Percentiles rank a stretch among this genome's conserved stretches.
Evolutionary conservation across 2,329 filamentous ascomycete species (phyloP).

Genomic region (Pseudohalonectria lignicola): DNA sequence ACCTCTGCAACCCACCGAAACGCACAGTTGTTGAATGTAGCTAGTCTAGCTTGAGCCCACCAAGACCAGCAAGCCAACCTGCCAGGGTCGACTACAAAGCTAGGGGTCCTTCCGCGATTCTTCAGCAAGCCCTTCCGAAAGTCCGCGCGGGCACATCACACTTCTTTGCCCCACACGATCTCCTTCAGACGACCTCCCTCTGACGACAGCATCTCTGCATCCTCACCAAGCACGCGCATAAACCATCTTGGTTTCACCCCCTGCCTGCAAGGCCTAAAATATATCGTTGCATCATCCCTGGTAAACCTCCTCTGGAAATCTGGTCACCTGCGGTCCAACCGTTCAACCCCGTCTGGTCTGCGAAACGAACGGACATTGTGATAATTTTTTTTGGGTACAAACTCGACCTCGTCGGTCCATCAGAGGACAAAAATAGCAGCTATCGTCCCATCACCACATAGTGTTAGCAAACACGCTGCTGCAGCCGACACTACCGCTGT

Average conservation of each 20-base stretch:
- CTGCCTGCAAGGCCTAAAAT: neutral
- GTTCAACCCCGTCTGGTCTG: neutral
- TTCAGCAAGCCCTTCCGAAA: neutral
- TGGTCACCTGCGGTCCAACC: neutral
- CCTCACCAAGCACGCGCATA: neutral
- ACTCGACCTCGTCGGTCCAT: neutral
- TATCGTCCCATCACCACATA: neutral
- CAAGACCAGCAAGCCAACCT: neutral
- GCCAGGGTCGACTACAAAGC: neutral
- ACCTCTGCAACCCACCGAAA: neutral
- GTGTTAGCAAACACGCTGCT: neutral
- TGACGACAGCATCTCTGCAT: neutral
- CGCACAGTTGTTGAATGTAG: no score
- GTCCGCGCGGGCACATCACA: neutral
- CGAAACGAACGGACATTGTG: neutral
- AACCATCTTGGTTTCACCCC: neutral
- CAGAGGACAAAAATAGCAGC: neutral
- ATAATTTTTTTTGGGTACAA: neutral
- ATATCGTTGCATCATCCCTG: neutral
- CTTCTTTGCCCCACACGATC: neutral
- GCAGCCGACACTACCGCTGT: no score
- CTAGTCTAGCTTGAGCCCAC: neutral
- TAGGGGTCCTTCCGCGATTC: neutral
- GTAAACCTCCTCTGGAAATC: neutral
- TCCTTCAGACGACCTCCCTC: neutral